A percentile compares a stretch with the other conserved stretches of the same genome.
Conservation (phyloP, 495 filamentous ascomycete species). For the Tuber borchii region DNA sequence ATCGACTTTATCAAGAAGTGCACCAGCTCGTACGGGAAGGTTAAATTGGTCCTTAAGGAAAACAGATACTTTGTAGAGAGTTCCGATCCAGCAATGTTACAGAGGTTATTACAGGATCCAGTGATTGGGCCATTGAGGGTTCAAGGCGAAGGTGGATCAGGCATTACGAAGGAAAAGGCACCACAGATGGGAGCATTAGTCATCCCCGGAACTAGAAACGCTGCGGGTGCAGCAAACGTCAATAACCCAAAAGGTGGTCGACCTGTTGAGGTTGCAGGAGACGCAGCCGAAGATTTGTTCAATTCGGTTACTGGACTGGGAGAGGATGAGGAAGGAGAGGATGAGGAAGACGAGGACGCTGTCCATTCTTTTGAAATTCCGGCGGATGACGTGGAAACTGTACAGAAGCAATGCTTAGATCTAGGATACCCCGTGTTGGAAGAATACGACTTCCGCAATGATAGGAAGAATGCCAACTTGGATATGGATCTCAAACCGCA, state of each 20-base stretch:
- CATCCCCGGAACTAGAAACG: constrained; percentile 91
- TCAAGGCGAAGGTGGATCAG: constrained; percentile 53
- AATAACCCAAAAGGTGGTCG: constrained; percentile 45
- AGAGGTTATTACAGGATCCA: constrained; percentile 68
- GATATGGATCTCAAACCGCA: constrained; percentile 85
- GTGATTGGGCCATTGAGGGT: constrained; percentile 60
- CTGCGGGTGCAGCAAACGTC: constrained; percentile 70
- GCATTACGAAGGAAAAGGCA: constrained; percentile 69
- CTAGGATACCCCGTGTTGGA: constrained; percentile 83
- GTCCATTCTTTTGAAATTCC: constrained; percentile 94
- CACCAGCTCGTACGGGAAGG: constrained; percentile 87
- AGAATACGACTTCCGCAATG: constrained; percentile 97
- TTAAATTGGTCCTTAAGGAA: constrained; percentile 88
- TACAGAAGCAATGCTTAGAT: constrained; percentile 82
- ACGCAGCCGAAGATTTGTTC: constrained; percentile 55
- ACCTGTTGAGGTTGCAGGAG: constrained; percentile 37
- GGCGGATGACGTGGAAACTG: constrained; percentile 66
- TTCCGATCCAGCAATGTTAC: constrained; percentile 73
- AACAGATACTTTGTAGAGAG: constrained; percentile 93
- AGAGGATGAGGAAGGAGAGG: constrained; percentile 72
- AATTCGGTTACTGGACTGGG: constrained; percentile 50
- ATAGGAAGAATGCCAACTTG: constrained; percentile 77
- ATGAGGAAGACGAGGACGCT: constrained; percentile 80
- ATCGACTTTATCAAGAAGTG: constrained; percentile 71
- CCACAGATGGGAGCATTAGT: constrained; percentile 84